phyloP scores from a whole-genome alignment of 441 rosid species.

The Populus hybrid region DNA sequence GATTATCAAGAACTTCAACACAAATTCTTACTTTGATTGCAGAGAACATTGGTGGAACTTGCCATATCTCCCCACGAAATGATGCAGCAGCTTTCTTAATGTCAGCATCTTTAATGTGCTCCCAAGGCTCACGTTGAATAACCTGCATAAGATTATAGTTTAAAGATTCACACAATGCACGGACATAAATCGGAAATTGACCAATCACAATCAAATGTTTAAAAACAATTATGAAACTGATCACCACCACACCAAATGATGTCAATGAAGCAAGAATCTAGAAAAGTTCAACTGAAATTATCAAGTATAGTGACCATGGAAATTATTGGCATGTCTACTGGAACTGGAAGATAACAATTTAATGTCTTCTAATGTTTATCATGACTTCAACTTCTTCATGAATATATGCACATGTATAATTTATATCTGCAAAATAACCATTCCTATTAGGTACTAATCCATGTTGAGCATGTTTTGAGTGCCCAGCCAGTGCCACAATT shows the following conservation, averaged over 20 bases:
- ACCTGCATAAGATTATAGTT: conserved; percentile 42
- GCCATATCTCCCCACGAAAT: conserved; percentile 95
- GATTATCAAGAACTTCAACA: not conserved
- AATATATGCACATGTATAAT: not conserved
- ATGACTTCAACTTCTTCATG: not conserved
- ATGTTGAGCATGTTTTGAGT: not conserved
- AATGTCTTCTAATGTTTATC: not conserved
- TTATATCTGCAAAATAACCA: not conserved
- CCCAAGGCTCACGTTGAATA: conserved; percentile 95
- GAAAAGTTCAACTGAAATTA: not conserved
- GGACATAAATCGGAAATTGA: not conserved
- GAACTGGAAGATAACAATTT: not conserved
- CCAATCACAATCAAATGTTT: not conserved
- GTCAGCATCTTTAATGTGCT: conserved; percentile 83
- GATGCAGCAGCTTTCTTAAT: conserved; percentile 71
- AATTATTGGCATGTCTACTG: not conserved
- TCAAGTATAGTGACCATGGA: not conserved
- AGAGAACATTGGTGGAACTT: conserved; percentile 99
- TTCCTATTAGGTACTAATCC: not conserved
- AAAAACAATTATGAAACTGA: not conserved
- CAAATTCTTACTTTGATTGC: conserved; percentile 78
- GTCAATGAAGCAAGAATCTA: not conserved
- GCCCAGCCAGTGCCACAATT: not conserved
- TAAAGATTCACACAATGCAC: not conserved
- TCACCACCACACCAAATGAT: not conserved